Evolutionary conservation across 441 rosid genomes (phyloP).

Genomic region (Gossypium schwendimanii): DNA sequence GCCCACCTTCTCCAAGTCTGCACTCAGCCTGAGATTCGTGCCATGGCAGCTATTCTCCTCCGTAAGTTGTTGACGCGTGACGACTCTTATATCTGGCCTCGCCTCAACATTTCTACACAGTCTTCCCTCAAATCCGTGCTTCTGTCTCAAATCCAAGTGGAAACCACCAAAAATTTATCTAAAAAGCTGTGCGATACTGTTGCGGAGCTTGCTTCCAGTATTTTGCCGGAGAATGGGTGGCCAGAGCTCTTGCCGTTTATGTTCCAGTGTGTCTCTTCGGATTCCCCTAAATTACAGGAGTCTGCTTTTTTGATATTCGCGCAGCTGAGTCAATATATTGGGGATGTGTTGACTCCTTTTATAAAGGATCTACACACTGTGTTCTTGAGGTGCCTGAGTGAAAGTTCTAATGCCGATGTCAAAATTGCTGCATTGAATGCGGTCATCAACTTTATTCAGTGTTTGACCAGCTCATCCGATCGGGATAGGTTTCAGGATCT

Average conservation of each 20-base stretch:
- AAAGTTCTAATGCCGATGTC: conserved; percentile 62
- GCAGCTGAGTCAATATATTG: conserved; percentile 83
- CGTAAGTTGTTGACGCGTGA: conserved; percentile 89
- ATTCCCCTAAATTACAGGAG: conserved; percentile 73
- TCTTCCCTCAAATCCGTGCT: conserved; percentile 72
- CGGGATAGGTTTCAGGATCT: conserved; percentile 94
- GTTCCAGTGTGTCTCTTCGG: conserved; percentile 86
- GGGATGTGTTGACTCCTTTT: conserved; percentile 68
- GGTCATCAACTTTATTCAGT: conserved; percentile 87
- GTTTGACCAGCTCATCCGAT: conserved; percentile 57
- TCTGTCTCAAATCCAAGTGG: conserved; percentile 64
- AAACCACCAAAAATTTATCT: conserved; percentile 58
- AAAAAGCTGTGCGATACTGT: conserved; percentile 91
- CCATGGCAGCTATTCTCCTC: conserved; percentile 91
- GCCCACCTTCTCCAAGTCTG: conserved; percentile 75
- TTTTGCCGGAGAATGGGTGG: conserved; percentile 82
- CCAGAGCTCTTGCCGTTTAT: conserved; percentile 90
- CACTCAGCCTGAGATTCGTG: conserved; percentile 69
- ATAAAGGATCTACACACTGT: conserved; percentile 80
- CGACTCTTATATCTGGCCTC: conserved; percentile 82
- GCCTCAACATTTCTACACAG: conserved; percentile 57
- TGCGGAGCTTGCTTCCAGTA: conserved; percentile 75
- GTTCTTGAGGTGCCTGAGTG: conserved; percentile 62
- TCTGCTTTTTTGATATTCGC: conserved; percentile 85
- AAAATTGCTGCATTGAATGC: conserved; percentile 93